phyloP scores from a whole-genome alignment of 139 green algal genomes.

The Ostreobium quekettii region DNA sequence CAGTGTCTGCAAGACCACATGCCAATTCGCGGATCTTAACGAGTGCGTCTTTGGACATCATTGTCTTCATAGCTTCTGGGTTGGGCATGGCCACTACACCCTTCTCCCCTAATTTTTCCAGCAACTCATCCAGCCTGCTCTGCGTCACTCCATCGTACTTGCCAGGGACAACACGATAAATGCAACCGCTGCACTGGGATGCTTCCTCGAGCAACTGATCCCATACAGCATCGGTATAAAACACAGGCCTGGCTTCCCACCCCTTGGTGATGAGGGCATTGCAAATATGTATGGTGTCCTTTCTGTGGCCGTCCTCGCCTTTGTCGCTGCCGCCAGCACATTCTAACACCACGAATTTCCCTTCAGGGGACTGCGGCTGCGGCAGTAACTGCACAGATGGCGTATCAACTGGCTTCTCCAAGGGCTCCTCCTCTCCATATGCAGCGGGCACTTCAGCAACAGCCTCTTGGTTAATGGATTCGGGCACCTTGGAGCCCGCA shows the following conservation, averaged over 20 bases:
- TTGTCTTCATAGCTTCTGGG: too few relatives aligned
- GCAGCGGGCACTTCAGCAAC: too few relatives aligned
- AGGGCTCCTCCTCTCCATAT: too few relatives aligned
- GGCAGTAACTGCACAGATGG: too few relatives aligned
- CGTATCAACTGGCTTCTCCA: too few relatives aligned
- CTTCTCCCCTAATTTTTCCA: not conserved
- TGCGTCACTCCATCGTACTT: constrained; percentile 18
- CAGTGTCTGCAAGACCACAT: constrained; percentile 28
- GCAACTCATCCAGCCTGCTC: constrained; percentile 12
- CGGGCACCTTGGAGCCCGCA: too few relatives aligned
- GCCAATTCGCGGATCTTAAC: constrained; percentile 22
- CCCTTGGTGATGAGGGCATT: constrained; percentile 29
- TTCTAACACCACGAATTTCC: constrained; percentile 22
- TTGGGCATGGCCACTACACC: constrained; percentile 16
- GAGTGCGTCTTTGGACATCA: too few relatives aligned
- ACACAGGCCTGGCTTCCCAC: constrained; percentile 14
- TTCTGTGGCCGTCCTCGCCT: constrained; percentile 21
- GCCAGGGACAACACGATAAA: constrained; percentile 29
- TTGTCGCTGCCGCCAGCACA: constrained; percentile 27
- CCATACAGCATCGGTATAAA: constrained; percentile 22
- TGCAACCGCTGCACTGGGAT: constrained; percentile 10
- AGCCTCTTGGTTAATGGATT: too few relatives aligned
- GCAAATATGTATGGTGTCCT: constrained; percentile 31
- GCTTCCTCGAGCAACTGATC: constrained; percentile 8
- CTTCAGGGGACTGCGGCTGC: not conserved